A percentile compares a stretch with the other conserved stretches of the same genome.
Evolutionary conservation across 1,139 yeast species (phyloP).

Genomic region (Eremothecium cymbalariae): DNA sequence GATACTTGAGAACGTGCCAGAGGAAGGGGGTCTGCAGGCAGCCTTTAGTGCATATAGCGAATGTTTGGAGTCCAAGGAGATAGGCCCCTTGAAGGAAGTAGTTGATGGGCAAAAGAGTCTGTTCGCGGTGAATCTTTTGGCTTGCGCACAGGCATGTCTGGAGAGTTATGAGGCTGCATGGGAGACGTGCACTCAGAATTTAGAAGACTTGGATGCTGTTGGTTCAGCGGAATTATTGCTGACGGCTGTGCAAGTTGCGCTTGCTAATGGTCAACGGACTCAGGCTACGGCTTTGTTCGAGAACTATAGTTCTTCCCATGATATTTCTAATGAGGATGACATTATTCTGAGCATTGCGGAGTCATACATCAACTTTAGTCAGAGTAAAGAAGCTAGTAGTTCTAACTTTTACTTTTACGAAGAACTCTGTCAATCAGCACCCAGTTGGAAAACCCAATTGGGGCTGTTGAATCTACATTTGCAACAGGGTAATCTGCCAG

Average conservation of each 20-base stretch:
- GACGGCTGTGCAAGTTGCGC: conserved; percentile 26
- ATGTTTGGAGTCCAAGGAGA: conserved; percentile 10
- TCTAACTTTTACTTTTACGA: conserved; percentile 32
- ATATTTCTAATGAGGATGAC: conserved; percentile 29
- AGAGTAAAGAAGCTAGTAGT: conserved; percentile 25
- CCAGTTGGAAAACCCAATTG: conserved; percentile 34
- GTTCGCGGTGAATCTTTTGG: conserved; percentile 23
- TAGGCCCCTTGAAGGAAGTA: conserved; percentile 14
- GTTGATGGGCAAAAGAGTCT: conserved; percentile 16
- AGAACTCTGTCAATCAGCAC: conserved; percentile 31
- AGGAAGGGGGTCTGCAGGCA: conserved; percentile 14
- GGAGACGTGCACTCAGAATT: conserved; percentile 23
- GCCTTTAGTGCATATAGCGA: conserved; percentile 18
- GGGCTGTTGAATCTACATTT: conserved; percentile 35
- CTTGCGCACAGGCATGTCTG: conserved; percentile 23
- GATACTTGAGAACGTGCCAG: conserved; percentile 11
- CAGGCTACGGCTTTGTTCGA: conserved; percentile 24
- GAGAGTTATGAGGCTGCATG: conserved; percentile 23
- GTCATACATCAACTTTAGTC: conserved; percentile 28
- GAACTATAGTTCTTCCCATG: conserved; percentile 23
- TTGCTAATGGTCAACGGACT: conserved; percentile 21
- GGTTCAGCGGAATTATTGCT: conserved; percentile 28
- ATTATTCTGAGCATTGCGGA: conserved; percentile 29
- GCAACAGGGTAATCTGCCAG: conserved; percentile 37
- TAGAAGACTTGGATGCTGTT: conserved; percentile 18